Conservation (phyloP, 2,329 filamentous ascomycete species). For the Colletotrichum somersetense region DNA sequence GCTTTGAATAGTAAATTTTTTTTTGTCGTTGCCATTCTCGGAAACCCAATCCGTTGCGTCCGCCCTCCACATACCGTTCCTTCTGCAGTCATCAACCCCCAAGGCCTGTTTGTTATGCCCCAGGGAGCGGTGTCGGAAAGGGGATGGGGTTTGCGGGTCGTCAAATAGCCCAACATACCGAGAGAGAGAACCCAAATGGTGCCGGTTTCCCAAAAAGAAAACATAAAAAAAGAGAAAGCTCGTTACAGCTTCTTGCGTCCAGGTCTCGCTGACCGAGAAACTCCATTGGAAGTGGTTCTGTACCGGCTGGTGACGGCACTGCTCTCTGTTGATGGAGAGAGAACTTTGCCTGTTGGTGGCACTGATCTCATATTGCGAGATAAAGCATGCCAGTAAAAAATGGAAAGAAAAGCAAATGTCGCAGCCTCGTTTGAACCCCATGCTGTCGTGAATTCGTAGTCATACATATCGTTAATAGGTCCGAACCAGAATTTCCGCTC, state of each 20-base stretch:
- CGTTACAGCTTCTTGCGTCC: background rate
- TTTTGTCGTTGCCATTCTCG: background rate
- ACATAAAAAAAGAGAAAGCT: background rate
- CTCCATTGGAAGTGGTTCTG: background rate
- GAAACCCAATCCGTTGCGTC: background rate
- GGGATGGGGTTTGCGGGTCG: background rate
- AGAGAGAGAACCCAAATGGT: conserved; percentile 5
- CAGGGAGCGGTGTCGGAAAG: background rate
- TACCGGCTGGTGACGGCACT: background rate
- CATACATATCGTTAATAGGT: background rate
- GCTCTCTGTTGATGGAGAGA: background rate
- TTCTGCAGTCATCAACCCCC: background rate
- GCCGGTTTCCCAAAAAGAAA: background rate
- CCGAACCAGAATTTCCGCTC: background rate
- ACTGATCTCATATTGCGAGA: background rate
- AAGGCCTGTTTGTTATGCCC: background rate
- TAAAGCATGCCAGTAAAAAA: background rate
- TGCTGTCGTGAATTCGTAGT: background rate
- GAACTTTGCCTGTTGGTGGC: background rate
- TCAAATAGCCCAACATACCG: conserved; percentile 10
- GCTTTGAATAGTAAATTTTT: background rate
- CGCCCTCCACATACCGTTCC: background rate
- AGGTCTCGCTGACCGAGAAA: background rate
- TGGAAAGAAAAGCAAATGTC: background rate
- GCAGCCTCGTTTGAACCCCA: background rate